These are phyloP conservation scores for Nyctanthes arbortristis DNA, from an alignment of 257 asterid species.

Conservation along the genomic window DNA sequence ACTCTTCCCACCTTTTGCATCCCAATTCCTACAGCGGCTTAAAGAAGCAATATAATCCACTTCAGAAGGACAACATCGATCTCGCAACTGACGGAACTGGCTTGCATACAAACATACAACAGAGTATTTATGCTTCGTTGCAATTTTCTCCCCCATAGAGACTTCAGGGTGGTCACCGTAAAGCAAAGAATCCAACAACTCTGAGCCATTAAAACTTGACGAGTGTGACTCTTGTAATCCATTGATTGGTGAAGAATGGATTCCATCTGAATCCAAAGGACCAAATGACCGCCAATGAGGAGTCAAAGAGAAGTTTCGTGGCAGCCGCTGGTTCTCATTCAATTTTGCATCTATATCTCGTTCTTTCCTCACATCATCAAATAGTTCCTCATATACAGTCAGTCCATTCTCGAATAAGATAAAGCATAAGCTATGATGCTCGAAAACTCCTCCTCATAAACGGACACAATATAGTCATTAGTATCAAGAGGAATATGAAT, in stretches of 20 bases:
- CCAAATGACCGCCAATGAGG: conserved; percentile 63
- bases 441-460: conserved; percentile 86
- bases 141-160: conserved; percentile 71
- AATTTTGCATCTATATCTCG: conserved; percentile 36
- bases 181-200: conserved; percentile 62
- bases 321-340: conserved; percentile 41
- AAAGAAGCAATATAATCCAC: conserved; percentile 76
- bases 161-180: conserved; percentile 79
- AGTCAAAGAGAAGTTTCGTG: conserved; percentile 51
- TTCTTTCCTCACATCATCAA: conserved; percentile 43
- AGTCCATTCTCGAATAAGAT: conserved; percentile 58
- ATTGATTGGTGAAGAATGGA: conserved; percentile 41
- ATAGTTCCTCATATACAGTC: conserved; percentile 30
- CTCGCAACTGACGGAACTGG: conserved; percentile 66
- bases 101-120: conserved; percentile 68
- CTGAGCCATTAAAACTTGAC: conserved; percentile 67
- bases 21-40: conserved; percentile 89
- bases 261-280: conserved; percentile 57
- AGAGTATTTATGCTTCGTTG: conserved; percentile 74
- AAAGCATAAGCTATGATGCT: conserved; percentile 96
- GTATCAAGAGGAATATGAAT: conserved; percentile 78
- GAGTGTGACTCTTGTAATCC: conserved; percentile 53
- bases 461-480: conserved; percentile 65
- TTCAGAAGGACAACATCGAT: conserved; percentile 82
- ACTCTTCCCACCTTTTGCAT: conserved; percentile 97